A percentile compares a stretch with the other conserved stretches of the same genome.
Conservation (phyloP, 768 basidiomycete species). For the Flagelloscypha sp. region DNA sequence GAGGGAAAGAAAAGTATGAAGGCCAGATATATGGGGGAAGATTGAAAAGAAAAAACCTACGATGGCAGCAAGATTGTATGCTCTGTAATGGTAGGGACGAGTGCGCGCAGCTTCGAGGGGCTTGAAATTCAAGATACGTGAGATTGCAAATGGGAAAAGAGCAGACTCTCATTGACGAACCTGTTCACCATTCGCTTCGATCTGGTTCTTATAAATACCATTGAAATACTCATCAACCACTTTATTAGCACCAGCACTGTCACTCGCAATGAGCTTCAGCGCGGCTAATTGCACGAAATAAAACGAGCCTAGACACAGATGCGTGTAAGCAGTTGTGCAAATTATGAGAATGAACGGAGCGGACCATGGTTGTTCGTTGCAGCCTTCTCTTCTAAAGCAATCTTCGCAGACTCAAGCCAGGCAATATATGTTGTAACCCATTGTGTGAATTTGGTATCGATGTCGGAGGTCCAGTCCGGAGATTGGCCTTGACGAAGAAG, state of each 20-base stretch:
- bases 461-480: constrained; percentile 44
- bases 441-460: constrained; percentile 37
- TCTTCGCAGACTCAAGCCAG: constrained; percentile 45
- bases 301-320: constrained; percentile 43
- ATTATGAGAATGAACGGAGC: not conserved
- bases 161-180: constrained; percentile 16
- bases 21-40: not conserved
- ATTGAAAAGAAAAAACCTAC: constrained; percentile 26
- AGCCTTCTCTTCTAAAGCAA: constrained; percentile 37
- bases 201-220: constrained; percentile 42
- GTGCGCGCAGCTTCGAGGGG: constrained; percentile 55
- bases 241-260: constrained; percentile 38
- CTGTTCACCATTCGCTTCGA: constrained; percentile 50
- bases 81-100: constrained; percentile 57
- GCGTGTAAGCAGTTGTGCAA: not conserved
- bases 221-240: constrained; percentile 44
- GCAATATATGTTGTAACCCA: constrained; percentile 46
- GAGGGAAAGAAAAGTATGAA: not conserved
- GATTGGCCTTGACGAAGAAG: constrained; percentile 43
- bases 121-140: constrained; percentile 19
- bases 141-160: not conserved
- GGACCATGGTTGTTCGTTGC: constrained; percentile 43
- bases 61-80: constrained; percentile 60
- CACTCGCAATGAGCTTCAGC: constrained; percentile 45
- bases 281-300: constrained; percentile 54